phyloP scores from a whole-genome alignment of 306 rosid species.

The Medicago arabica region DNA sequence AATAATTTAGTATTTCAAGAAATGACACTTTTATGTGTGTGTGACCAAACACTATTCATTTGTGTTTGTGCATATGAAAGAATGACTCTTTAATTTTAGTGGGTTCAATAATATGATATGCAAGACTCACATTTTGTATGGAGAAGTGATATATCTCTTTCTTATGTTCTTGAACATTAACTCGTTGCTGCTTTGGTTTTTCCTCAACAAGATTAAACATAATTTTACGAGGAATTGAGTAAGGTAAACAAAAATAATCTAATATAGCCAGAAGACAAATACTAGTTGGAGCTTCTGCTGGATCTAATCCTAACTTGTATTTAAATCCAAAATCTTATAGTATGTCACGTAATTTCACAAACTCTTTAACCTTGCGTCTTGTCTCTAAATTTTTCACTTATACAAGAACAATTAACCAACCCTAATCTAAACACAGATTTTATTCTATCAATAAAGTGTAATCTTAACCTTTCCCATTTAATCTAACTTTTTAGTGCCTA shows the following conservation, averaged over 20 bases:
- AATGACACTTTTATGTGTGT: too few species aligned
- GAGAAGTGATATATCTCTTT: too few species aligned
- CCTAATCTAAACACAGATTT: background rate
- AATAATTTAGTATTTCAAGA: too few species aligned
- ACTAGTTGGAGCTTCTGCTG: background rate
- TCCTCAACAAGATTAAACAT: background rate
- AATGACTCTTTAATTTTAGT: too few species aligned
- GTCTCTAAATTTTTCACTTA: background rate
- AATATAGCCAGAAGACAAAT: background rate
- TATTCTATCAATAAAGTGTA: slow-evolving; percentile 20
- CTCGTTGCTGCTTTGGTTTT: too few species aligned
- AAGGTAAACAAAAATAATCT: background rate
- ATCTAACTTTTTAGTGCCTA: slow-evolving; percentile 41
- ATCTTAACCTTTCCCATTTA: slow-evolving; percentile 37
- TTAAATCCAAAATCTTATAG: background rate
- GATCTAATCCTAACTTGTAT: background rate
- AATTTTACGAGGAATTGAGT: background rate
- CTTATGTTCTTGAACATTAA: too few species aligned
- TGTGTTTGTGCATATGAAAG: too few species aligned
- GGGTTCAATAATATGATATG: too few species aligned
- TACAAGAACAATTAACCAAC: background rate
- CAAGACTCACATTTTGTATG: too few species aligned
- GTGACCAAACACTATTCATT: too few species aligned
- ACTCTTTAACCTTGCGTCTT: background rate
- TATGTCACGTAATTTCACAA: background rate